Evolutionary conservation across 176 grass and related monocot species (phyloP).

Genomic region (Phragmites australis): DNA sequence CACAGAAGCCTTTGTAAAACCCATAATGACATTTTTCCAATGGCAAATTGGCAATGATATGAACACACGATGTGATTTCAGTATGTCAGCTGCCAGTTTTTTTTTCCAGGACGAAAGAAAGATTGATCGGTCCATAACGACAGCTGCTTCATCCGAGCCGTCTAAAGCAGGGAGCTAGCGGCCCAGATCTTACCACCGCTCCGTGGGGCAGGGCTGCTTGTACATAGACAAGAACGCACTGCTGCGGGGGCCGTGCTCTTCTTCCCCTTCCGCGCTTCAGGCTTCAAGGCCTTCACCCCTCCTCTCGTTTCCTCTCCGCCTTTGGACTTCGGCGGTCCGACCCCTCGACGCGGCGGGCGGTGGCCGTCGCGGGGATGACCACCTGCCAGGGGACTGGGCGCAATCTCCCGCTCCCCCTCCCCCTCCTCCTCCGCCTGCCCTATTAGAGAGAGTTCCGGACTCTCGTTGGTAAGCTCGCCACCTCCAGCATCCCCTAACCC

Average conservation of each 20-base stretch:
- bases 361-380: constrained; percentile 4
- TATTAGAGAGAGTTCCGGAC: constrained; percentile 29
- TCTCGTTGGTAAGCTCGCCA: constrained; percentile 14
- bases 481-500: background rate
- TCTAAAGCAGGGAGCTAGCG: background rate
- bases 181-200: constrained; percentile 17
- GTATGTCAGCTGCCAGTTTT: background rate
- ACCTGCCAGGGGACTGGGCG: background rate
- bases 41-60: background rate
- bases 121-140: background rate
- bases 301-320: background rate
- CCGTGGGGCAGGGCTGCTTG: background rate
- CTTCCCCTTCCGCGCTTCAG: background rate
- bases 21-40: background rate
- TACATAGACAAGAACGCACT: background rate
- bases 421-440: background rate
- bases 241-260: background rate
- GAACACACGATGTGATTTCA: background rate
- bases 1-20: too few relatives aligned
- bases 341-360: background rate
- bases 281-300: too few relatives aligned
- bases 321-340: background rate
- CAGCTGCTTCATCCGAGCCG: constrained; percentile 16
- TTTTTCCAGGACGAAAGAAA: too few relatives aligned
- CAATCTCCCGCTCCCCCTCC: background rate